Base-by-base conservation (phyloP, 2,329 filamentous ascomycete genomes). In the Alternaria incomplexa region DNA sequence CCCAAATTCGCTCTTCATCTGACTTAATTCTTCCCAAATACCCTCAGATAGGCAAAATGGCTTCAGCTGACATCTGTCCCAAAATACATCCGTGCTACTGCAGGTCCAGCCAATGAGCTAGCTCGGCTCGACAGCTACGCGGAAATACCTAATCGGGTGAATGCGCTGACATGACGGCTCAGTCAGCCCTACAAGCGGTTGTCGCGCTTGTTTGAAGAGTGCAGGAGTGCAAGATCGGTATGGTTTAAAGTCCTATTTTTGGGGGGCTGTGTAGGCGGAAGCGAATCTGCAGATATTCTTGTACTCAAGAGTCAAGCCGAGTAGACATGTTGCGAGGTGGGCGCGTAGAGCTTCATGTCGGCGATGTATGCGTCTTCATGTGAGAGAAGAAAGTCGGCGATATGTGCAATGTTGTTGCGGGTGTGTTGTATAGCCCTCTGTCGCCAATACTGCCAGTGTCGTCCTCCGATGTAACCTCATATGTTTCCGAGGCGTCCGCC, bases 131-230 rank as follows among this genome's bases (percentile, higher is more conserved):
- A 52, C 3, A 58, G 32, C 22, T 30, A 43, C 32, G 47, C 54
- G 25, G 55, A 62, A 43, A 53, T 58, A 13, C 59, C 30, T 23
- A 30, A 53, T 52, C 46, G 55, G 22, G 59, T 50, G 59, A 53
- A 47, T 52, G 52, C 50, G 57, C 50, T 63, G 58, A 55, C 51
- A 48, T 60, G 50, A 53, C 20, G 28, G 53, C 28, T 43, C 53
- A 51, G 71, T 73, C 73, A 75, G 73, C 72, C 71, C 70, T 74
- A 73, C 57, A 26, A 68, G 72, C 73, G 73, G 58, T 66, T 75
- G 61, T 73, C 70, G 73, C 73, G 73, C 59, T 65, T 76, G 66
- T 56, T 57, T 59, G 32, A 43, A 56, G 56, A 62, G 61, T 22
- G 44, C 58, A 63, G 61, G 40, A 28, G 20, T 52, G n/a, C 12